phyloP scores from a whole-genome alignment of 2,329 filamentous ascomycete species.

The Aspergillus sp. region DNA sequence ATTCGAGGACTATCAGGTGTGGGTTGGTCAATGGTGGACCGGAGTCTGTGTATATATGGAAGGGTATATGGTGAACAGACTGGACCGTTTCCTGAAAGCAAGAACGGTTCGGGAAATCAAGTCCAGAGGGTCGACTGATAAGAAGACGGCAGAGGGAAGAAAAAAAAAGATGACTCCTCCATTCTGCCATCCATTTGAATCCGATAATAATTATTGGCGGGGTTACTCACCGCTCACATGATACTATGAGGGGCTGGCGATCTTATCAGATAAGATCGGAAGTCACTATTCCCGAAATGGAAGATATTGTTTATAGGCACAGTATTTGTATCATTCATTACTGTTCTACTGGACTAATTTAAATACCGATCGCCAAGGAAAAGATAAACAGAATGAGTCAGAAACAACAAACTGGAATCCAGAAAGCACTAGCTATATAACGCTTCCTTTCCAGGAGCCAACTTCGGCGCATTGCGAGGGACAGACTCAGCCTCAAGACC shows the following conservation, averaged over 20 bases:
- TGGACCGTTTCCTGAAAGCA: not conserved
- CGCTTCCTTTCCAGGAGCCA: not conserved
- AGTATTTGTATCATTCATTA: no score
- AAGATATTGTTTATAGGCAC: not conserved
- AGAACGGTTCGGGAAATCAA: slow-evolving; percentile 3
- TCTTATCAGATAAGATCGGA: slow-evolving; percentile 12
- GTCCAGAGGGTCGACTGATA: slow-evolving; percentile 8
- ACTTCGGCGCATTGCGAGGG: not conserved
- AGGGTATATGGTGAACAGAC: not conserved
- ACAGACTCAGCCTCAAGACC: not conserved
- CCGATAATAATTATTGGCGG: slow-evolving; percentile 1
- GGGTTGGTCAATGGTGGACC: not conserved
- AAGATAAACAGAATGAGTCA: no score
- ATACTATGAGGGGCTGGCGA: not conserved
- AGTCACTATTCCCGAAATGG: not conserved
- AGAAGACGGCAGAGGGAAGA: slow-evolving; percentile 3
- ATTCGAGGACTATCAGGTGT: not conserved
- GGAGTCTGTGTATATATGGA: not conserved
- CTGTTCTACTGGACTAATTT: no score
- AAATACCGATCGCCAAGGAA: no score
- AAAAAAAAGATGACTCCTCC: slow-evolving; percentile 9
- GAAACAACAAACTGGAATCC: no score
- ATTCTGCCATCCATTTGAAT: slow-evolving; percentile 4
- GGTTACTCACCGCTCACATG: slow-evolving; percentile 6
- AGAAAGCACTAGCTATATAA: no score